Conservation (phyloP, 306 rosid species). For the Cicer judaicum region DNA sequence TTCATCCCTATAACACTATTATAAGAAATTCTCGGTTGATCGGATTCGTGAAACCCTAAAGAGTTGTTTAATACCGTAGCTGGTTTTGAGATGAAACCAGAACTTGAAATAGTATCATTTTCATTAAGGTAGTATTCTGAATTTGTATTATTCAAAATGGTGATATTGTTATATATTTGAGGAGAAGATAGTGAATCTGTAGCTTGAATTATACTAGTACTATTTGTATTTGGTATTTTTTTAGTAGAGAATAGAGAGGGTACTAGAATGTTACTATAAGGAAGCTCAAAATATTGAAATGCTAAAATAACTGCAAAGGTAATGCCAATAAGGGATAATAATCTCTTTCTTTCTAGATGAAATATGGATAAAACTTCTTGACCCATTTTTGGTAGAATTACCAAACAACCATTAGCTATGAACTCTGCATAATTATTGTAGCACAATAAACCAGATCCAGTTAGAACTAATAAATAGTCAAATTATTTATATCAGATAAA, state of each 20-base stretch:
- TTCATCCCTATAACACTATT: constrained; percentile 36
- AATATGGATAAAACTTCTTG: constrained; percentile 51
- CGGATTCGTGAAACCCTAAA: too few relatives aligned
- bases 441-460: constrained; percentile 40
- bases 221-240: neutral
- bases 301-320: constrained; percentile 59
- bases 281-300: constrained; percentile 62
- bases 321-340: constrained; percentile 59
- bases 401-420: constrained; percentile 34
- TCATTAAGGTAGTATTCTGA: constrained; percentile 37
- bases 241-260: neutral
- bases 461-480: constrained; percentile 18
- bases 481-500: too few relatives aligned
- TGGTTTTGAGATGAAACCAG: too few relatives aligned
- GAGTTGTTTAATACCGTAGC: too few relatives aligned
- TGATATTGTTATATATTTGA: constrained; percentile 27
- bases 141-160: constrained; percentile 46
- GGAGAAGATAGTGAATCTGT: constrained; percentile 43
- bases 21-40: neutral
- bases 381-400: constrained; percentile 58
- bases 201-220: constrained; percentile 40
- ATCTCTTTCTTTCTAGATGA: constrained; percentile 58
- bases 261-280: constrained; percentile 47
- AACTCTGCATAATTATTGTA: constrained; percentile 52
- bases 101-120: neutral